Conservation (phyloP, 1,284 basidiomycete species). For the Boletus smithii region DNA sequence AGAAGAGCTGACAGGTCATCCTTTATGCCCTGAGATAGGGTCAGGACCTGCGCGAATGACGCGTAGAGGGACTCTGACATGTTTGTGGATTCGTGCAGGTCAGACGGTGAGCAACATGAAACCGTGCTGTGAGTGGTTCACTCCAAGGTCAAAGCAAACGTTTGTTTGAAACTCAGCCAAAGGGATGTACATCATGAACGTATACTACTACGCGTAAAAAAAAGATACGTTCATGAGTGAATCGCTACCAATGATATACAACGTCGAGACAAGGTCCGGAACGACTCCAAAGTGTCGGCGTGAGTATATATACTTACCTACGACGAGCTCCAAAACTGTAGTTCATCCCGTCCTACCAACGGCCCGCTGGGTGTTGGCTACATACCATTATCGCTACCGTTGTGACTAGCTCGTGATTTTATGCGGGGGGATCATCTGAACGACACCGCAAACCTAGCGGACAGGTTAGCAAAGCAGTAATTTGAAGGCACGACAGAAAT, state of each 20-base stretch:
- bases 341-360: too few species aligned
- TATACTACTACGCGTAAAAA: too few species aligned
- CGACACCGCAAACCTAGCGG: conserved; percentile 17
- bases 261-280: too few species aligned
- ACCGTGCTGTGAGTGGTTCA: not conserved
- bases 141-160: not conserved
- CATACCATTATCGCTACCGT: too few species aligned
- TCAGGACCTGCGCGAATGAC: conserved; percentile 63
- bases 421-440: conserved; percentile 21
- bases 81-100: not conserved
- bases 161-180: too few species aligned
- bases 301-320: too few species aligned
- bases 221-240: too few species aligned
- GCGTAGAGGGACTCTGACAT: conserved; percentile 47
- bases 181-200: not conserved
- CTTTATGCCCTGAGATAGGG: conserved; percentile 52
- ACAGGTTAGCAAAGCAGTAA: not conserved
- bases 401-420: conserved; percentile 23
- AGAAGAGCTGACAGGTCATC: conserved; percentile 61
- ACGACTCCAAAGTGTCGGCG: too few species aligned
- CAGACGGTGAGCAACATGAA: conserved; percentile 2
- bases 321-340: too few species aligned
- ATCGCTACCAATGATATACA: too few species aligned
- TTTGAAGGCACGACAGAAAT: too few species aligned
- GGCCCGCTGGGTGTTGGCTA: too few species aligned